Evolutionary conservation across 768 basidiomycete species (phyloP).

Genomic region (Termitomyces sp.): DNA sequence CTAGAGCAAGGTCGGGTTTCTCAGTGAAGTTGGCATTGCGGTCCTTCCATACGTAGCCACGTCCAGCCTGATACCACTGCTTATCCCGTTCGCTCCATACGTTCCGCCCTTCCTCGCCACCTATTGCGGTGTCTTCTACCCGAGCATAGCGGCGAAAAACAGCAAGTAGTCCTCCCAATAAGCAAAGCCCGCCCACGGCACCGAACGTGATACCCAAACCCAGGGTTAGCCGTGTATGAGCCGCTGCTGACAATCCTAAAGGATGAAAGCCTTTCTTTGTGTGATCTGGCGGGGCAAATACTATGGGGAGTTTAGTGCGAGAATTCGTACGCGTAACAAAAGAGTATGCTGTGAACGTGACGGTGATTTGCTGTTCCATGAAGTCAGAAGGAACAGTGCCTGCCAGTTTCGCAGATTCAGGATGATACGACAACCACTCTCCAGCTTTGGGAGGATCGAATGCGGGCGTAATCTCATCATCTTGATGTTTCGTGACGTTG

Average conservation of each 20-base stretch:
- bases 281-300: slow-evolving; percentile 35
- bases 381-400: slow-evolving; percentile 55
- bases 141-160: slow-evolving; percentile 50
- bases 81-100: slow-evolving; percentile 64
- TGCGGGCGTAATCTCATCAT: slow-evolving; percentile 50
- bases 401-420: slow-evolving; percentile 37
- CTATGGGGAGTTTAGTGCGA: slow-evolving; percentile 54
- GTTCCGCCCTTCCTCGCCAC: slow-evolving; percentile 53
- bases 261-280: slow-evolving; percentile 34
- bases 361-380: slow-evolving; percentile 34
- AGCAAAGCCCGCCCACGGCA: slow-evolving; percentile 52
- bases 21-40: slow-evolving; percentile 13
- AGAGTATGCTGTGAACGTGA: slow-evolving; percentile 70
- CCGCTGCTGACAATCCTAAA: slow-evolving; percentile 33
- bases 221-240: slow-evolving; percentile 48
- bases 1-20: slow-evolving; percentile 7
- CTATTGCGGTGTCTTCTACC: slow-evolving; percentile 58
- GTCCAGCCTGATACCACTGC: slow-evolving; percentile 60
- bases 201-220: slow-evolving; percentile 63
- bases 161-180: slow-evolving; percentile 53
- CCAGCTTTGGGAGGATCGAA: slow-evolving; percentile 48
- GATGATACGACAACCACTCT: slow-evolving; percentile 53
- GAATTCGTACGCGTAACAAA: slow-evolving; percentile 65
- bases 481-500: slow-evolving; percentile 39
- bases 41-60: slow-evolving; percentile 17